phyloP scores from a whole-genome alignment of 352 stramenopile species.

The Phytopythium delawarense region DNA sequence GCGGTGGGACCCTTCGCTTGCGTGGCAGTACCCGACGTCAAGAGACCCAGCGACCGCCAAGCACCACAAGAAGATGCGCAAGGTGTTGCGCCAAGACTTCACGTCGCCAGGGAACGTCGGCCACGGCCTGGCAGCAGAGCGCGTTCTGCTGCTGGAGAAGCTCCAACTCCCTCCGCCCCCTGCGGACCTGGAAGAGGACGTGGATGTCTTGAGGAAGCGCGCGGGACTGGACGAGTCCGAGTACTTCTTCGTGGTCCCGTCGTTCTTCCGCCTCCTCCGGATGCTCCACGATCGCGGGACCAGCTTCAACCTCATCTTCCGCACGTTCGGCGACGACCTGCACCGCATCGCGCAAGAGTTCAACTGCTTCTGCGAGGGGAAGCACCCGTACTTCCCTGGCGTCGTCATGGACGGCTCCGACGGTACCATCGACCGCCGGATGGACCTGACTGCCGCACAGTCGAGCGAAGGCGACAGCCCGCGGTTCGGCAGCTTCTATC shows the following conservation, averaged over 20 bases:
- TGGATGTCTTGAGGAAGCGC: conserved; percentile 6
- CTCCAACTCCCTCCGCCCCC: conserved; percentile 34
- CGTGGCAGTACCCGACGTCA: conserved; percentile 47
- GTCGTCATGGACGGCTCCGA: conserved; percentile 57
- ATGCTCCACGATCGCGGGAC: conserved; percentile 37
- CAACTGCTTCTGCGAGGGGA: conserved; percentile 68
- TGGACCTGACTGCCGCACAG: conserved; percentile 26
- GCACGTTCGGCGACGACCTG: conserved; percentile 70
- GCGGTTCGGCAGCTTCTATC: conserved; percentile 63
- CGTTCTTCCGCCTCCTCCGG: conserved; percentile 59
- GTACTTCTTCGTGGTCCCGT: conserved; percentile 63
- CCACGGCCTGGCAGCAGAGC: conserved; percentile 34
- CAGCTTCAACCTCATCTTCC: conserved; percentile 76
- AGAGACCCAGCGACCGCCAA: conserved; percentile 36
- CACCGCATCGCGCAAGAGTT: conserved; percentile 68
- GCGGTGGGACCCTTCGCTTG: background rate
- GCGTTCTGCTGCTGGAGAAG: conserved; percentile 39
- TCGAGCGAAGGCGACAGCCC: conserved; percentile 5
- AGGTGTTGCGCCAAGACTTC: conserved; percentile 60
- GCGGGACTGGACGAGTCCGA: conserved; percentile 36
- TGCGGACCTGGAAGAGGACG: conserved; percentile 6
- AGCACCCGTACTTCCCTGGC: conserved; percentile 48
- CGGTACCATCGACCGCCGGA: conserved; percentile 42
- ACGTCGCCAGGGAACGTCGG: conserved; percentile 44
- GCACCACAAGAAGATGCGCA: conserved; percentile 59